Percentiles rank a stretch among this genome's conserved stretches.
Evolutionary conservation across 2,329 filamentous ascomycete species (phyloP).

Genomic region (Bipolaris cookei): DNA sequence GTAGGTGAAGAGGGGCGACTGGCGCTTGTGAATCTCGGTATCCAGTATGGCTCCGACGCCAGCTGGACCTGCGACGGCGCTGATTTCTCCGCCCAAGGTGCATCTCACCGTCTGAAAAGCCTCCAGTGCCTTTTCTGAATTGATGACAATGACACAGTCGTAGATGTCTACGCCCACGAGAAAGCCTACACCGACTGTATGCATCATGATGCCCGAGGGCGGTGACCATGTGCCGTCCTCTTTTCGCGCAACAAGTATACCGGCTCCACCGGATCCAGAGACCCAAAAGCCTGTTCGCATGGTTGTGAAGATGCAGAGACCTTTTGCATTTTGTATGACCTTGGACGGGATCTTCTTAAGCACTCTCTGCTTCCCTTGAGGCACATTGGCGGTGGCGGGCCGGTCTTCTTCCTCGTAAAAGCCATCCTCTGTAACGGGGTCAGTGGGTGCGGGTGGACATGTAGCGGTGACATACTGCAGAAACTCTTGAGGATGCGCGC

Average conservation of each 20-base stretch:
- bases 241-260: slow-evolving; percentile 81
- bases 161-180: slow-evolving; percentile 93
- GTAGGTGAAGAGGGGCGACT: slow-evolving; percentile 79
- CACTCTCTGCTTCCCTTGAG: slow-evolving; percentile 67
- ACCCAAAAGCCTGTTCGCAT: slow-evolving; percentile 94
- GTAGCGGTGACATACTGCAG: slow-evolving; percentile 69
- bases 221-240: slow-evolving; percentile 90
- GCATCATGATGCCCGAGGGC: slow-evolving; percentile 87
- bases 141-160: slow-evolving; percentile 93
- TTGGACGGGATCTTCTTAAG: slow-evolving; percentile 83
- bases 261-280: slow-evolving; percentile 87
- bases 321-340: slow-evolving; percentile 87
- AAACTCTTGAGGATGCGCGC: slow-evolving; percentile 89
- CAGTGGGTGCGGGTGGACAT: slow-evolving; percentile 17
- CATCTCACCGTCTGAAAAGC: slow-evolving; percentile 80
- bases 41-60: slow-evolving; percentile 77
- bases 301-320: slow-evolving; percentile 90
- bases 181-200: slow-evolving; percentile 88
- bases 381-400: slow-evolving; percentile 55
- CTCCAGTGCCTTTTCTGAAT: slow-evolving; percentile 81
- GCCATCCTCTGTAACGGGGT: slow-evolving; percentile 62
- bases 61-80: slow-evolving; percentile 77
- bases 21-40: slow-evolving; percentile 69
- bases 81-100: slow-evolving; percentile 82
- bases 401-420: slow-evolving; percentile 67